Conservation (phyloP, 768 basidiomycete species). For the Dioszegia crocea region DNA sequence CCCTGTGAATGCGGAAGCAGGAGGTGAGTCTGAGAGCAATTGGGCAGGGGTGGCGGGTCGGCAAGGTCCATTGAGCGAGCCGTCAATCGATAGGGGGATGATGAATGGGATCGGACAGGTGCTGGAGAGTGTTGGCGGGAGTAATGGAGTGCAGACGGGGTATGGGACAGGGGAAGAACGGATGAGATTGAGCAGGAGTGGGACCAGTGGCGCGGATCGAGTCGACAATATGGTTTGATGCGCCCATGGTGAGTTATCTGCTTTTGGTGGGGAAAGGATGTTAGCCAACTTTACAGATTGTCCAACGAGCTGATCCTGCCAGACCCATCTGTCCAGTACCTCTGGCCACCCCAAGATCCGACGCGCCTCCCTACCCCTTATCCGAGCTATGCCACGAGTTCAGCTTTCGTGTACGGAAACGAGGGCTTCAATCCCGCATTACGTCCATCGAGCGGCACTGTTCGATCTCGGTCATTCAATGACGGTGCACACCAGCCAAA, state of each 20-base stretch:
- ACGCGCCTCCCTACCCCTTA: constrained; percentile 35
- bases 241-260: too few species aligned
- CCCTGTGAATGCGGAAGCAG: constrained; percentile 59
- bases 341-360: constrained; percentile 76
- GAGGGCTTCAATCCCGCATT: constrained; percentile 68
- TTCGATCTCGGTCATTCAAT: constrained; percentile 18
- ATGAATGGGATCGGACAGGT: constrained; percentile 10
- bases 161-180: constrained; percentile 11
- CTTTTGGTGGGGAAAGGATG: neutral
- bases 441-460: constrained; percentile 58
- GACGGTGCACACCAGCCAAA: neutral
- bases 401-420: constrained; percentile 79
- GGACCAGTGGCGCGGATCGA: neutral
- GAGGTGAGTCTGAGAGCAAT: constrained; percentile 42
- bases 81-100: constrained; percentile 13
- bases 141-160: constrained; percentile 9
- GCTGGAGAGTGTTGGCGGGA: constrained; percentile 6
- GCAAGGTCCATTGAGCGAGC: constrained; percentile 9
- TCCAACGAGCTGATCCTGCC: neutral
- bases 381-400: constrained; percentile 43
- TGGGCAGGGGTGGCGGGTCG: constrained; percentile 41
- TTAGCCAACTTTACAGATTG: constrained; percentile 1
- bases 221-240: constrained; percentile 20
- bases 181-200: constrained; percentile 10
- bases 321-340: constrained; percentile 52